phyloP scores from a whole-genome alignment of 2,329 filamentous ascomycete genomes.

The Sclerotinia minor region DNA sequence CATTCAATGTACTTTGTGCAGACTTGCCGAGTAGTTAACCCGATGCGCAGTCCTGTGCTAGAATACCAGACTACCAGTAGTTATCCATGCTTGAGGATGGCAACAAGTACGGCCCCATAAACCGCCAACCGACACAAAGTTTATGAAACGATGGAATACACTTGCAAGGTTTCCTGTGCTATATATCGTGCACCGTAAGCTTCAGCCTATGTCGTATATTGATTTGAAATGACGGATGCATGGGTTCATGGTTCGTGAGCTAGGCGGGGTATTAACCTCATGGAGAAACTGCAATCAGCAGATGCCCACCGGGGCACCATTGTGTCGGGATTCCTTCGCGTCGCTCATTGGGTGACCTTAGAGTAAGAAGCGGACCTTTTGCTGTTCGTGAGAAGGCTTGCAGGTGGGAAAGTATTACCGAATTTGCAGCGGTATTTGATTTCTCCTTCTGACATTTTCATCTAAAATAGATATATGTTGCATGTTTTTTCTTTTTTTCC shows the following conservation, averaged over 20 bases:
- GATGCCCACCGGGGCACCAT: constrained; percentile 9
- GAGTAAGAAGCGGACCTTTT: background rate
- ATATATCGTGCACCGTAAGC: constrained; percentile 16
- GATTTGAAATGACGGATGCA: constrained; percentile 6
- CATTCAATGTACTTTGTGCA: background rate
- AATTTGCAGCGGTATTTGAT: background rate
- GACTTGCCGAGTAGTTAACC: background rate
- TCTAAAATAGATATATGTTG: background rate
- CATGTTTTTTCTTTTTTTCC: background rate
- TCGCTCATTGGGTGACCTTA: constrained; percentile 11
- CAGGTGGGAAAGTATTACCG: background rate
- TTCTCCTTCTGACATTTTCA: background rate
- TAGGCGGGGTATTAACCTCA: constrained; percentile 10
- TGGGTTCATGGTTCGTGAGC: constrained; percentile 3
- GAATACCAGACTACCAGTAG: background rate
- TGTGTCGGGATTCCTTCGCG: background rate
- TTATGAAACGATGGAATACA: background rate
- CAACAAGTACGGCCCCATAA: background rate
- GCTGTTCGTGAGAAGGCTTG: background rate
- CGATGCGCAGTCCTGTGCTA: background rate
- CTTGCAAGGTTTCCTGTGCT: background rate
- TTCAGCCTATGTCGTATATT: background rate
- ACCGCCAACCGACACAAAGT: background rate
- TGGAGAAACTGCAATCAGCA: background rate
- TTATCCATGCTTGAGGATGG: background rate